These are phyloP conservation scores for Teratosphaeriaceae sp. DNA, from an alignment of 2,329 filamentous ascomycete genomes.

Conservation along the genomic window DNA sequence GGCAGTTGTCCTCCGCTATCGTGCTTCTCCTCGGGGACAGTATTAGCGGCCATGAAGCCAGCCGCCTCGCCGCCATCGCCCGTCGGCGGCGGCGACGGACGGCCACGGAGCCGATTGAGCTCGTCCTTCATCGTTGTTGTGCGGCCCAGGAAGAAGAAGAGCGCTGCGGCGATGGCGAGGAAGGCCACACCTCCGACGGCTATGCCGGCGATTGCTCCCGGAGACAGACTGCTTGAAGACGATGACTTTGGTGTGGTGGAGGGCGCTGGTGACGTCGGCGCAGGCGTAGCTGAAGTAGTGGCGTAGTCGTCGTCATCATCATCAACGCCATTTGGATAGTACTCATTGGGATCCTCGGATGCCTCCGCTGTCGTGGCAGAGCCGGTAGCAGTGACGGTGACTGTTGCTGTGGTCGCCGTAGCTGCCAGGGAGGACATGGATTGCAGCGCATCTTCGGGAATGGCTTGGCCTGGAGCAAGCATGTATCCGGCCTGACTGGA, in stretches of 20 bases:
- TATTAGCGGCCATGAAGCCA: not conserved
- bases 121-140: slow-evolving; percentile 17
- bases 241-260: slow-evolving; percentile 8
- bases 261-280: slow-evolving; percentile 1
- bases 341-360: too few relatives aligned
- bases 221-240: slow-evolving; percentile 23
- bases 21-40: not conserved
- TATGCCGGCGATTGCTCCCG: slow-evolving; percentile 43
- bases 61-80: not conserved
- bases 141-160: slow-evolving; percentile 59
- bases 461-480: slow-evolving; percentile 34
- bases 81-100: not conserved
- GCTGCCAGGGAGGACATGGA: slow-evolving; percentile 19
- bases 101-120: slow-evolving; percentile 6
- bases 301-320: not conserved
- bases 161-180: slow-evolving; percentile 52
- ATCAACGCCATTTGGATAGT: slow-evolving; percentile 10
- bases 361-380: too few relatives aligned
- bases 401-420: slow-evolving; percentile 12
- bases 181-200: slow-evolving; percentile 58
- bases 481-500: slow-evolving; percentile 23
- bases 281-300: not conserved
- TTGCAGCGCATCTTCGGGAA: slow-evolving; percentile 31
- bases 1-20: not conserved
- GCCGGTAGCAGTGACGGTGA: slow-evolving; percentile 9